These are phyloP conservation scores for Diplocarpon rosae DNA, from an alignment of 2,329 filamentous ascomycete species.

Conservation along the genomic window DNA sequence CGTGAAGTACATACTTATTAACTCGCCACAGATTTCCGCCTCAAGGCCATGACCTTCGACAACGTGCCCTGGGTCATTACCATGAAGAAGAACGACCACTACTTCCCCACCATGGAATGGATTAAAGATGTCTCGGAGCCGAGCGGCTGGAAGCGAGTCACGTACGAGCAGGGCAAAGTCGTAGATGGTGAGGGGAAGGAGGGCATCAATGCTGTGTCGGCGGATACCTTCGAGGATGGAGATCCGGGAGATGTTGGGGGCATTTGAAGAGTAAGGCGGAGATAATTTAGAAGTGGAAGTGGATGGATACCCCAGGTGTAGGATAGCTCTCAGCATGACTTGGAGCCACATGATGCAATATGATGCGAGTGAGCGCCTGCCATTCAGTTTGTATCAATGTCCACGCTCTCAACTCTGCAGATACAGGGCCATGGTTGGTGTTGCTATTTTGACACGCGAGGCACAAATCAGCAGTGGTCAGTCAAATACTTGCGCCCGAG, in stretches of 20 bases:
- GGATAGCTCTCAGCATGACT: too few relatives aligned
- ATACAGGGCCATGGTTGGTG: too few relatives aligned
- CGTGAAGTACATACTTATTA: slow-evolving; percentile 1
- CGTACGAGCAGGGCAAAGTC: slow-evolving; percentile 45
- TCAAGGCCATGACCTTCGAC: slow-evolving; percentile 97
- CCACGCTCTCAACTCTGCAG: too few relatives aligned
- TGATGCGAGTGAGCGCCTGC: neutral
- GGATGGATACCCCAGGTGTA: neutral
- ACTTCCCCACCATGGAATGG: slow-evolving; percentile 65
- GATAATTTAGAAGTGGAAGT: neutral
- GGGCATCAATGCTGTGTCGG: slow-evolving; percentile 23
- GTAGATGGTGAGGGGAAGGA: slow-evolving; percentile 41
- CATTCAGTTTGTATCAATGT: too few relatives aligned
- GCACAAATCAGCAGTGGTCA: too few relatives aligned
- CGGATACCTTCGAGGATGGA: slow-evolving; percentile 22
- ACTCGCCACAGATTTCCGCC: slow-evolving; percentile 60
- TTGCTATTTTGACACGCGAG: too few relatives aligned
- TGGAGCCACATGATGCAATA: too few relatives aligned
- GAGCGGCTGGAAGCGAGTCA: slow-evolving; percentile 52
- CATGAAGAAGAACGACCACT: slow-evolving; percentile 99
- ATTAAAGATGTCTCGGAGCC: slow-evolving; percentile 49
- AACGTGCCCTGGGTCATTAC: slow-evolving; percentile 99
- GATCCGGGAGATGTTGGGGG: slow-evolving; percentile 7
- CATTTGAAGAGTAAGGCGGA: neutral
- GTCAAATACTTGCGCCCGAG: too few relatives aligned